Percentiles rank a stretch among this genome's conserved stretches.
Evolutionary conservation across 2,329 filamentous ascomycete genomes (phyloP).

Genomic region (Colletotrichum godetiae): DNA sequence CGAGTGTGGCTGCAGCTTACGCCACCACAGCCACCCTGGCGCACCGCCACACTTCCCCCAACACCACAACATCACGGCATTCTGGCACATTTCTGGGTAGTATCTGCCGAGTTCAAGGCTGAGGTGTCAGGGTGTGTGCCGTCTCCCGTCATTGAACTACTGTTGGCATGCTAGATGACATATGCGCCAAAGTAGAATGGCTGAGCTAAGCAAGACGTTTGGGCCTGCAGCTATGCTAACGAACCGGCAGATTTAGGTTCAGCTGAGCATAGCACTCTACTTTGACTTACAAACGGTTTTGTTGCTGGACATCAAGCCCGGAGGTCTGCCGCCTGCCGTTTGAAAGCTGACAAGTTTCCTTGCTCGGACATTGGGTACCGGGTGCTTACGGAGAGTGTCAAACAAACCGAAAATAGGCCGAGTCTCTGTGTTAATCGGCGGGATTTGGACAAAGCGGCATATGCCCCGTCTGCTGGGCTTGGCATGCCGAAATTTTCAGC

Average conservation of each 20-base stretch:
- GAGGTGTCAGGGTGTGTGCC: not conserved
- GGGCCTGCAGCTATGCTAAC: not conserved
- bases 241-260: not conserved
- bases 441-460: not conserved
- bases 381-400: no score
- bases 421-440: not conserved
- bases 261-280: not conserved
- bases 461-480: not conserved
- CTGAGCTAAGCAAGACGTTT: not conserved
- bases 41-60: not conserved
- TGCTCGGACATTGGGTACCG: not conserved
- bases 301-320: not conserved
- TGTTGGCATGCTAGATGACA: not conserved
- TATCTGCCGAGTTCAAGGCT: not conserved
- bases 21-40: not conserved
- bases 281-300: not conserved
- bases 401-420: not conserved
- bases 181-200: not conserved
- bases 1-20: not conserved
- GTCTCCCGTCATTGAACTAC: not conserved
- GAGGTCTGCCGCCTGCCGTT: no score
- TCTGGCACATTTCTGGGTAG: not conserved
- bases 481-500: not conserved
- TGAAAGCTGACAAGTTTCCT: not conserved
- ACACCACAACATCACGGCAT: no score